Evolutionary conservation across 148 eudicot genomes (phyloP), one percentile per base, ranked within the genome.

Genomic region (Arctostaphylos glauca): DNA sequence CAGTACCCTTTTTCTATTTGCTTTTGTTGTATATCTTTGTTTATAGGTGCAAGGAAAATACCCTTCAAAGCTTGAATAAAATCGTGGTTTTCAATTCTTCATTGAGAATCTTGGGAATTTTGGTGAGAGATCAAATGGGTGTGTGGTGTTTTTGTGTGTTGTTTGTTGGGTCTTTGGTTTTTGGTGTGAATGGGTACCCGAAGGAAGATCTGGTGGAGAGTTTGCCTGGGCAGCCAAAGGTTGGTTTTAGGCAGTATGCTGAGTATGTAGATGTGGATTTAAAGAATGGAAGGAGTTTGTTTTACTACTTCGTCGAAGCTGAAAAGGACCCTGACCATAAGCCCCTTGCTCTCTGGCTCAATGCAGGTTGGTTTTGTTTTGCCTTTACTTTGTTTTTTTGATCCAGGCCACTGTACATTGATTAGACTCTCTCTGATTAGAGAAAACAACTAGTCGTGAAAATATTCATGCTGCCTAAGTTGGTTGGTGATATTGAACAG

Each of bases 251-350:
- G 85, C 99, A 96, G 52, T 96, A 84, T 88, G 91, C 94, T 48
- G 98, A 98, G 60, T 96, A 94, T 82, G 84, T 93, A 74, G 99
- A 96, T 88, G 99, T 94, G 73, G 99, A 94, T 91, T 79, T 88
- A 44, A 91, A 93, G 70, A 76, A 85, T 74, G 97, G 98, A 72
- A 93, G 97, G 79, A 94, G 99, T 78, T 90, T 96, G 91, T 94
- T 94, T 90, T 96, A 96, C 84, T 96, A 96, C 59, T 96, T 94
- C 90, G 99, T 94, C 88, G 99, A 96, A 83, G 98, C 98, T 43
- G 92, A 90, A 8, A 25, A 75, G 64, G 82, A 93, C 53, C 85
- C 98, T 90, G 86, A 84, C 74, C 83, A 79, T 73, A 94, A 89
- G 79, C 95, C 99, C 46, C 92, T 96, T 46, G 80, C 94, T 81